Evolutionary conservation across 2,329 filamentous ascomycete species (phyloP).

Genomic region (Beauveria australis): DNA sequence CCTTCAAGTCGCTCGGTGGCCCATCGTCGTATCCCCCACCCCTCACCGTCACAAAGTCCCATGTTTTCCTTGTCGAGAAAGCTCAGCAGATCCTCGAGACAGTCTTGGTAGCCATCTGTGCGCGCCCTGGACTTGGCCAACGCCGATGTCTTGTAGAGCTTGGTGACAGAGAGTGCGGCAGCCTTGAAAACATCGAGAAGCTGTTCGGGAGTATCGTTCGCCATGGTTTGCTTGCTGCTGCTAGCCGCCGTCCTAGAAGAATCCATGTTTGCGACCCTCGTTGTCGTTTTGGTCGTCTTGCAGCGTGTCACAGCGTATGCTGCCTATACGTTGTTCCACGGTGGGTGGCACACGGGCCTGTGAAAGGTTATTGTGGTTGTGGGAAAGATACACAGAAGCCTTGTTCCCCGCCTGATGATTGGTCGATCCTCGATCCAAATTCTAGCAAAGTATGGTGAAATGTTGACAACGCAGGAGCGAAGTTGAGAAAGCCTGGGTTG

Average conservation of each 20-base stretch:
- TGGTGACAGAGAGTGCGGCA: conserved; percentile 88
- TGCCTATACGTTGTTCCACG: neutral
- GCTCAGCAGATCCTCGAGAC: conserved; percentile 76
- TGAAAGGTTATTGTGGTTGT: neutral
- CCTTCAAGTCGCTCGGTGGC: conserved; percentile 63
- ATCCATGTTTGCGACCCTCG: neutral
- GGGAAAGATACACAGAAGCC: neutral
- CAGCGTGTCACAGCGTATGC: neutral
- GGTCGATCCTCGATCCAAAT: neutral
- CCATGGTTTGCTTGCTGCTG: conserved; percentile 19
- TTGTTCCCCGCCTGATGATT: neutral
- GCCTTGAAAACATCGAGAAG: conserved; percentile 86
- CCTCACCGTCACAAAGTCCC: conserved; percentile 72
- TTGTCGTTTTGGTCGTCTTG: neutral
- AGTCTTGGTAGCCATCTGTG: conserved; percentile 84
- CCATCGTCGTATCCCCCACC: conserved; percentile 53
- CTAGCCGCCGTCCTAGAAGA: conserved; percentile 1
- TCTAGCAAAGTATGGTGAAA: neutral
- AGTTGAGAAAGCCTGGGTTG: neutral
- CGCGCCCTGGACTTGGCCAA: conserved; percentile 68
- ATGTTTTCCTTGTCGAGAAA: conserved; percentile 79
- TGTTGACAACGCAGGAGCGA: neutral
- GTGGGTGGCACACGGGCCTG: neutral
- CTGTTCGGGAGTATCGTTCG: conserved; percentile 44
- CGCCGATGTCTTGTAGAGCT: conserved; percentile 88